These are phyloP conservation scores for Prillingera fragicola DNA, from an alignment of 1,284 basidiomycete genomes.

Conservation along the genomic window DNA sequence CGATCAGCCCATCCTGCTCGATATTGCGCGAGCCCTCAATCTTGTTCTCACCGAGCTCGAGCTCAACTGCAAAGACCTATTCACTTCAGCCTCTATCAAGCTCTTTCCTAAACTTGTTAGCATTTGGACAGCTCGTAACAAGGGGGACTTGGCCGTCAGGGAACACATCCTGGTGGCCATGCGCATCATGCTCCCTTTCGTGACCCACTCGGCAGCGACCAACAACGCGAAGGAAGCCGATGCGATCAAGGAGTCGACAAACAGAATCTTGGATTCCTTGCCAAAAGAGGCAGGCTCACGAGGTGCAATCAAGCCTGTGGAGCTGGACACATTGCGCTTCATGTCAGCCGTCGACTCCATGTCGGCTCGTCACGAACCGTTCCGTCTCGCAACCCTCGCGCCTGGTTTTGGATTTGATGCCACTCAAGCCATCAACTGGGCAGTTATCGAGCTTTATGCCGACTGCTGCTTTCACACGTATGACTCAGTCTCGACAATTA, in stretches of 20 bases:
- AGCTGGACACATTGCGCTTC: constrained; percentile 52
- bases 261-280: constrained; percentile 51
- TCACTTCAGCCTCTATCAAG: constrained; percentile 57
- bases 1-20: constrained; percentile 60
- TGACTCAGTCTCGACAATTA: not conserved
- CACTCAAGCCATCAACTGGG: constrained; percentile 71
- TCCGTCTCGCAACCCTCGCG: too few relatives aligned
- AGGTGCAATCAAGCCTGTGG: constrained; percentile 56
- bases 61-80: constrained; percentile 60
- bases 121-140: constrained; percentile 73
- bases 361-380: too few relatives aligned
- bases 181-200: constrained; percentile 64
- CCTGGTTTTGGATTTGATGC: constrained; percentile 67
- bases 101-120: constrained; percentile 62
- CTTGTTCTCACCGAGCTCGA: constrained; percentile 64
- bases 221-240: constrained; percentile 11
- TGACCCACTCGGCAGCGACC: constrained; percentile 47
- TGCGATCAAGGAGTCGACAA: constrained; percentile 53
- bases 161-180: constrained; percentile 59
- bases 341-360: too few relatives aligned
- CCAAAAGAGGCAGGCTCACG: constrained; percentile 60
- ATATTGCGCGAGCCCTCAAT: constrained; percentile 64
- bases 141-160: constrained; percentile 55
- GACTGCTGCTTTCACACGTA: constrained; percentile 57
- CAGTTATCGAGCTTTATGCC: constrained; percentile 72